Evolutionary conservation across 2,329 filamentous ascomycete species (phyloP).

Genomic region (Tolypocladium inflatum): DNA sequence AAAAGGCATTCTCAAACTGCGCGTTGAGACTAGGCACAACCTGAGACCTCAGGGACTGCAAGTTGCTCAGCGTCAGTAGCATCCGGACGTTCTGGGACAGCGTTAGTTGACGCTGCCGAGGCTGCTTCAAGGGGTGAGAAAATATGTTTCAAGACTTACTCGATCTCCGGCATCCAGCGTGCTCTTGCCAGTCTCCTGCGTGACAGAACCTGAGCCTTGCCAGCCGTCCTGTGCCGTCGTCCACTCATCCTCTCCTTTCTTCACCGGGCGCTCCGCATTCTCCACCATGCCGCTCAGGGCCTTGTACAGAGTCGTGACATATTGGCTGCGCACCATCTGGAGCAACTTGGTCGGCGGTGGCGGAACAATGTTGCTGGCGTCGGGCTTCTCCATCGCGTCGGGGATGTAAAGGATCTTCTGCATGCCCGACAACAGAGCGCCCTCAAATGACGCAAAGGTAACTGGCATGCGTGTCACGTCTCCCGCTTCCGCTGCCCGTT

Average conservation of each 20-base stretch:
- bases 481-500: conserved; percentile 66
- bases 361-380: conserved; percentile 66
- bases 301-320: conserved; percentile 90
- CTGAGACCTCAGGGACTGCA: conserved; percentile 71
- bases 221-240: conserved; percentile 36
- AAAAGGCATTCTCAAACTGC: conserved; percentile 89
- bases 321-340: conserved; percentile 84
- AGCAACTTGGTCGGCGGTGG: conserved; percentile 80
- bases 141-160: conserved; percentile 27
- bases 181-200: conserved; percentile 30
- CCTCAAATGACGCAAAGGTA: conserved; percentile 78
- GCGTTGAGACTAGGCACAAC: conserved; percentile 82
- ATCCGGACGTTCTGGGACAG: conserved; percentile 70
- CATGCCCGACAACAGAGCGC: conserved; percentile 71
- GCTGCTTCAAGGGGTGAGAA: neutral
- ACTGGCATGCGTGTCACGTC: conserved; percentile 89
- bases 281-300: conserved; percentile 93
- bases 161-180: conserved; percentile 47
- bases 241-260: conserved; percentile 56
- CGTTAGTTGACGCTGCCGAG: conserved; percentile 12
- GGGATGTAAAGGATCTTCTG: conserved; percentile 93
- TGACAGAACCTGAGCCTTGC: conserved; percentile 21
- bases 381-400: conserved; percentile 69
- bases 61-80: conserved; percentile 87
- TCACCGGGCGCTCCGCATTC: conserved; percentile 72